These are phyloP conservation scores for Arachis monticola DNA, from an alignment of 331 rosid genomes.

Conservation along the genomic window DNA sequence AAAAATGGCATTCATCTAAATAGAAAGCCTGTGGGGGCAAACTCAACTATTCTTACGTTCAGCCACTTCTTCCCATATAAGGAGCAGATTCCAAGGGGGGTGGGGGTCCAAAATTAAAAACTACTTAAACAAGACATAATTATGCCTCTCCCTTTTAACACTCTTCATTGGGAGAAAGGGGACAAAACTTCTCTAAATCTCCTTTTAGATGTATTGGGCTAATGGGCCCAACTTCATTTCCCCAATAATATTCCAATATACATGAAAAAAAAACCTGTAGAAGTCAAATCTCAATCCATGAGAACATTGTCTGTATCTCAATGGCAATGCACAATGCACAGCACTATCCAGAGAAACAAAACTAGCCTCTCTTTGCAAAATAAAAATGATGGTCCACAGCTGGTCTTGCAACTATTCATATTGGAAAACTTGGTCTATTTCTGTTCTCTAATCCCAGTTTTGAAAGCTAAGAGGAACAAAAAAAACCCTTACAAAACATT, in stretches of 20 bases:
- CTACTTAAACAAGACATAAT: conserved; percentile 64
- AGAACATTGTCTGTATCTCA: conserved; percentile 33
- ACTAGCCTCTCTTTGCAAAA: conserved; percentile 38
- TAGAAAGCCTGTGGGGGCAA: conserved; percentile 62
- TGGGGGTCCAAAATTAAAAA: conserved; percentile 51
- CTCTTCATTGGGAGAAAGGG: conserved; percentile 65
- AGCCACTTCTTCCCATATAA: conserved; percentile 53
- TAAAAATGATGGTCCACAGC: conserved; percentile 65
- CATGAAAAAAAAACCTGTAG: no score
- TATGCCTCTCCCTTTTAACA: conserved; percentile 63
- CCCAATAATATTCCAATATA: conserved; percentile 7
- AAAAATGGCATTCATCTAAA: conserved; percentile 42
- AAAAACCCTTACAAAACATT: conserved; percentile 60
- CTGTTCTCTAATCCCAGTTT: conserved; percentile 45
- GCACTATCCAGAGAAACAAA: conserved; percentile 66
- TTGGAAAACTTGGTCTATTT: conserved; percentile 54
- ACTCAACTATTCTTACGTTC: conserved; percentile 52
- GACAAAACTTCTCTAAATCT: conserved; percentile 63
- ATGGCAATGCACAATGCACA: conserved; percentile 37
- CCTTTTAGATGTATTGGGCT: conserved; percentile 71
- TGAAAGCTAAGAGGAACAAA: conserved; percentile 58
- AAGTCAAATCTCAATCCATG: conserved; percentile 41
- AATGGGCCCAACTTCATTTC: conserved; percentile 57
- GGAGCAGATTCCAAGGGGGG: conserved; percentile 45
- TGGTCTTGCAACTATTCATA: conserved; percentile 51